Evolutionary conservation across 1,284 basidiomycete genomes (phyloP).

Genomic region (Gymnopus androsaceus): DNA sequence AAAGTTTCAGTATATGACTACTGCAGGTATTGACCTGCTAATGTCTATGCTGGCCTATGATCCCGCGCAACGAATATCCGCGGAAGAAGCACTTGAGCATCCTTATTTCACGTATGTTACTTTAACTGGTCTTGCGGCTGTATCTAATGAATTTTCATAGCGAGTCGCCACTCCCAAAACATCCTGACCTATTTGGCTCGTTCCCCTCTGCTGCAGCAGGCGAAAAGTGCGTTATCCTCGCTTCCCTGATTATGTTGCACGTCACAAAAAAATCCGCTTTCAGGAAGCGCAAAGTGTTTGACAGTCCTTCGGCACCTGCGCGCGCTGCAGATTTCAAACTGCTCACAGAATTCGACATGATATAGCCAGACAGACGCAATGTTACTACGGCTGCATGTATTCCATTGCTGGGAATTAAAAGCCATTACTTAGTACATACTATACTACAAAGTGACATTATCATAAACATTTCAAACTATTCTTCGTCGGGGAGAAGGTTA

Average conservation of each 20-base stretch:
- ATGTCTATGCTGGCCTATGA: constrained; percentile 87
- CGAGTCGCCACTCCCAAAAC: constrained; percentile 93
- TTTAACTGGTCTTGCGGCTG: neutral
- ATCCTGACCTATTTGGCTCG: constrained; percentile 95
- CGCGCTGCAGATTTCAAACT: constrained; percentile 67
- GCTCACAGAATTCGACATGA: constrained; percentile 44
- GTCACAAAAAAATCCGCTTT: constrained; percentile 12
- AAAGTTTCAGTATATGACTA: constrained; percentile 80
- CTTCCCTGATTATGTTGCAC: neutral
- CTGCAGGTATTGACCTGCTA: constrained; percentile 86
- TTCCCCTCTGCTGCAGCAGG: constrained; percentile 98
- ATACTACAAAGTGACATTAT: no score
- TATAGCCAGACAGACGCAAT: neutral
- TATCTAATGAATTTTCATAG: constrained; percentile 39
- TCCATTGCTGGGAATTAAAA: no score
- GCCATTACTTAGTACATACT: no score
- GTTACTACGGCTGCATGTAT: neutral
- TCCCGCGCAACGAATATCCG: constrained; percentile 81
- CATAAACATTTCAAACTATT: constrained; percentile 18
- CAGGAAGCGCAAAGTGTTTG: constrained; percentile 74
- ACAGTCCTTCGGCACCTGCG: constrained; percentile 75
- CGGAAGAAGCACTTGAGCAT: constrained; percentile 88
- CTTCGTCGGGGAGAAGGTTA: constrained; percentile 42
- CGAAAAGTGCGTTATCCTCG: constrained; percentile 70
- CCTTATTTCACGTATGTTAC: constrained; percentile 80